Percentiles rank a stretch among this genome's conserved stretches.
These are phyloP conservation scores for Clausena lansium DNA, from an alignment of 345 rosid species.

Conservation along the genomic window DNA sequence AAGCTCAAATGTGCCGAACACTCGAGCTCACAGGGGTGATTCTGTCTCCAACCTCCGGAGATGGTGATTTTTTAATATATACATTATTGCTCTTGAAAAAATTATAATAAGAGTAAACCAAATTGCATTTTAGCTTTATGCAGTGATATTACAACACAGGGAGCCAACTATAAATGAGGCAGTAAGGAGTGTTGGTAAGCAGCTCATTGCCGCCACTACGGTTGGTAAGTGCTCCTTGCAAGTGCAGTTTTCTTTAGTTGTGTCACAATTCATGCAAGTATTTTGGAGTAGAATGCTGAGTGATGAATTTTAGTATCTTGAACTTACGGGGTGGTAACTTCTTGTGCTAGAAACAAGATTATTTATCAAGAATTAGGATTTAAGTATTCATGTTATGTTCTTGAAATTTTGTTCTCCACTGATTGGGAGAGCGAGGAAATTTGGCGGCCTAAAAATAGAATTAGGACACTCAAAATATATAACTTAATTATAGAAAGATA, in stretches of 20 bases:
- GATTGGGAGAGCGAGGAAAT: not conserved
- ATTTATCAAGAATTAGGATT: not conserved
- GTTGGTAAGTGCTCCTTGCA: not conserved
- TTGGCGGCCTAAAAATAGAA: not conserved
- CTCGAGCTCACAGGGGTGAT: not conserved
- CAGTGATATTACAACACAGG: slow-evolving; percentile 34
- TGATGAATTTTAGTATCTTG: not conserved
- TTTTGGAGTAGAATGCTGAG: not conserved
- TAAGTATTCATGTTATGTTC: not conserved
- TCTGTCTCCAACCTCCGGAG: not conserved
- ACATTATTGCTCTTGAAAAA: not conserved
- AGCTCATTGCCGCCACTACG: too few relatives aligned
- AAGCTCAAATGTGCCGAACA: not conserved
- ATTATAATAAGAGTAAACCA: too few relatives aligned
- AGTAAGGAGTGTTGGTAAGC: slow-evolving; percentile 10
- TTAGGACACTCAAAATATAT: not conserved
- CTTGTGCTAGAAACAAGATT: not conserved
- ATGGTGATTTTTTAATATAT: not conserved
- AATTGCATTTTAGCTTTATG: slow-evolving; percentile 1
- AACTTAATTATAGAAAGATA: not conserved
- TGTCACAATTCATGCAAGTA: not conserved
- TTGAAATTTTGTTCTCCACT: not conserved
- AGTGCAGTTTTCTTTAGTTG: not conserved
- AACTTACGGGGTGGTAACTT: not conserved
- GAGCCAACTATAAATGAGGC: slow-evolving; percentile 30